phyloP scores from a whole-genome alignment of 495 filamentous ascomycete genomes.

The Tuber melanosporum region DNA sequence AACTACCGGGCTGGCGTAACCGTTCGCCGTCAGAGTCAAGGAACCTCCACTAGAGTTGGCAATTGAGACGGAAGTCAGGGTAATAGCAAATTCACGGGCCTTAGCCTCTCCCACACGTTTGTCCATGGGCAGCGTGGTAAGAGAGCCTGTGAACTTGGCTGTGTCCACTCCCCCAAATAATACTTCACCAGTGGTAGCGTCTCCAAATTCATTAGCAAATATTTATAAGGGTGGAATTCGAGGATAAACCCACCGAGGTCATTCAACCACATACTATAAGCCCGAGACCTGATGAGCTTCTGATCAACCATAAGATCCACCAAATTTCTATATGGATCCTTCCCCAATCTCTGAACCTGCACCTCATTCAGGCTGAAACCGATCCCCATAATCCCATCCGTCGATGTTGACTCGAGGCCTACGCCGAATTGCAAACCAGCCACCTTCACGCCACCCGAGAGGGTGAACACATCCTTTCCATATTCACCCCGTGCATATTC shows the following conservation, averaged over 20 bases:
- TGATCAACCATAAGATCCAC: conserved; percentile 65
- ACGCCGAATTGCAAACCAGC: conserved; percentile 75
- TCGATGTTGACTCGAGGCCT: conserved; percentile 64
- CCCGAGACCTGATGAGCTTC: conserved; percentile 66
- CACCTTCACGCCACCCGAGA: conserved; percentile 57
- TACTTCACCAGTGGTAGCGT: conserved; percentile 68
- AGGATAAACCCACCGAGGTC: conserved; percentile 51
- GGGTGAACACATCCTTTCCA: conserved; percentile 65
- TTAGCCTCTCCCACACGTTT: conserved; percentile 52
- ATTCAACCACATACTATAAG: conserved; percentile 86
- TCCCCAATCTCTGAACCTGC: conserved; percentile 57
- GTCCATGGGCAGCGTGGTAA: conserved; percentile 72
- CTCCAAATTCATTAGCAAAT: conserved; percentile 30
- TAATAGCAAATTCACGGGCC: conserved; percentile 66
- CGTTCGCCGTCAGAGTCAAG: conserved; percentile 46
- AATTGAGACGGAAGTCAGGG: conserved; percentile 56
- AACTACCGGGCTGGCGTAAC: conserved; percentile 62
- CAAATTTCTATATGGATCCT: conserved; percentile 66
- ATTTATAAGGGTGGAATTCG: background rate
- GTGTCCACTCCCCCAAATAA: conserved; percentile 90
- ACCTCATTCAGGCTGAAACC: conserved; percentile 83
- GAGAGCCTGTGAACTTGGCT: conserved; percentile 62
- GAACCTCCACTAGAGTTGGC: conserved; percentile 40
- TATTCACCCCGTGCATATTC: conserved; percentile 77
- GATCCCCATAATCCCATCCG: conserved; percentile 80